phyloP scores from a whole-genome alignment of 345 rosid species.

The Alliaria petiolata region DNA sequence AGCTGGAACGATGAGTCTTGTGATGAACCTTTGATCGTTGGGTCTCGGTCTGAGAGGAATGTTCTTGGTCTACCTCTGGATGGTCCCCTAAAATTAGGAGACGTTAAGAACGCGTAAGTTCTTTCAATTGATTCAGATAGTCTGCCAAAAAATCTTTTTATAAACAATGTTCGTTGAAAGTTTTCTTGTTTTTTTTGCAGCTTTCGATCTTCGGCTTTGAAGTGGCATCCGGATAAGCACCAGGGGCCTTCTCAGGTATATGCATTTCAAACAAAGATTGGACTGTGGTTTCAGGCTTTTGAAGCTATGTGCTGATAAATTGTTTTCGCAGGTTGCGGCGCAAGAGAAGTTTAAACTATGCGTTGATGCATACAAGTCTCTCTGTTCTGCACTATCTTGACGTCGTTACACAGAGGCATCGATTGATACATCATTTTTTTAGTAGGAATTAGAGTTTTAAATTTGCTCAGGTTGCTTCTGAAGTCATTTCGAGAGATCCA shows the following conservation, averaged over 20 bases:
- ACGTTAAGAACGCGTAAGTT: slow-evolving; percentile 82
- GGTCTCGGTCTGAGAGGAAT: slow-evolving; percentile 59
- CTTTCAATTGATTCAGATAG: background rate
- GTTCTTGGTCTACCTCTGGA: slow-evolving; percentile 60
- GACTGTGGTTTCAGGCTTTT: background rate
- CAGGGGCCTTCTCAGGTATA: slow-evolving; percentile 76
- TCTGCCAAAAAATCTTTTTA: background rate
- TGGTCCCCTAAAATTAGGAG: slow-evolving; percentile 63
- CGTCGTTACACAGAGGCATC: background rate
- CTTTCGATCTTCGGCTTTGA: slow-evolving; percentile 65
- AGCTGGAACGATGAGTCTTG: slow-evolving; percentile 41
- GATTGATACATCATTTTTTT: background rate
- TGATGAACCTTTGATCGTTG: slow-evolving; percentile 38
- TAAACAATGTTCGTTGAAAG: background rate
- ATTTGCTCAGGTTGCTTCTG: no score
- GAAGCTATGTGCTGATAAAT: background rate
- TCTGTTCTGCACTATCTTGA: slow-evolving; percentile 54
- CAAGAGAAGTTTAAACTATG: slow-evolving; percentile 87
- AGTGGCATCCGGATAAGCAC: slow-evolving; percentile 96
- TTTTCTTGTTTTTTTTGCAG: slow-evolving; percentile 40
- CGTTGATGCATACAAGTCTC: slow-evolving; percentile 72
- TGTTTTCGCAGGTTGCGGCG: slow-evolving; percentile 52
- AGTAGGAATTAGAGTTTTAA: slow-evolving; percentile 10
- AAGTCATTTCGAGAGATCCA: no score
- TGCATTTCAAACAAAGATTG: background rate